Base-by-base conservation (phyloP, 2,329 filamentous ascomycete genomes). In the Penicillium sp. region DNA sequence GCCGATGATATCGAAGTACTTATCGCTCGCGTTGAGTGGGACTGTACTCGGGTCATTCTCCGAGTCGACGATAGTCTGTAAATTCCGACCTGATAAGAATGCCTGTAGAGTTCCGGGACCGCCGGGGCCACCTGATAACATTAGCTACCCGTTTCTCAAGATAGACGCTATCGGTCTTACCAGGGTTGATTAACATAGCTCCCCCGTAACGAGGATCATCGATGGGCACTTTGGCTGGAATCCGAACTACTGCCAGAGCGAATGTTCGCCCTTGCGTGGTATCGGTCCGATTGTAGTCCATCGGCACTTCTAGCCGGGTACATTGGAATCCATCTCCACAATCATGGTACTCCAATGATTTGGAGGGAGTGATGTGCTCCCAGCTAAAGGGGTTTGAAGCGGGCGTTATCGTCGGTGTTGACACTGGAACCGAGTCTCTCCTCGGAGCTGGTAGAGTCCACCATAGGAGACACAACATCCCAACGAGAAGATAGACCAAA, bases 301-400 rank as follows among this genome's bases (percentile, higher is more conserved):
- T 78, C 0, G 83, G 84, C 0, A 85, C 76, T 50, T 80, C 72
- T 3, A 86, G 71, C 6, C 80, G 75, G n/a, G 83, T 81, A 63
- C 83, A 85, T 65, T 82, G 75, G 58, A 81, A 80, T 4, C 74
- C 77, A 59, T 76, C 75, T 59, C 79, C 83, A 70, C 83, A 85
- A 40, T 75, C 69, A 61, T 73, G 67, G 53, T 79, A 80, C n/a
- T 74, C 58, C 8, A 80, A 67, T 5, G 65, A 64, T 6, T 63
- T 38, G 0, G 75, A 77, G 1, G 77, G 70, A 2, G 54, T 60
- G 19, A 75, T 70, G 61, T 76, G 37, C 7, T 68, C 66, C 68
- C 68, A 70, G 22, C 60, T 64, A 6, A 69, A 65, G 0, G 56
- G 35, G 3, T 56, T 24, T 12, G 63, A 40, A 12, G 37, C 42